Conservation (phyloP, 768 basidiomycete species). For the Lanmaoa rubissima region DNA sequence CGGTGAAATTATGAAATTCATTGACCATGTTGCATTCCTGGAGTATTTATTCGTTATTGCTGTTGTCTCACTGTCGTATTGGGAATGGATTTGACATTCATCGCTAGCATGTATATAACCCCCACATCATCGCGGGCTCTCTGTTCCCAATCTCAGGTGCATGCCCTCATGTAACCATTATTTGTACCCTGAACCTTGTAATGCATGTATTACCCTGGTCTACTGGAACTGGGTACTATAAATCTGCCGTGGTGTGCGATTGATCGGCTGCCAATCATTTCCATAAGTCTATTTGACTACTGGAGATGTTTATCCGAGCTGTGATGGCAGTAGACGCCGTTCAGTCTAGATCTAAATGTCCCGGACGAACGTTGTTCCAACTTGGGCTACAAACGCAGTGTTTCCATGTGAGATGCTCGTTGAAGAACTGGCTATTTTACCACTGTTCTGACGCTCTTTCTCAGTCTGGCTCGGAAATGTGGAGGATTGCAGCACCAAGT, state of each 20-base stretch:
- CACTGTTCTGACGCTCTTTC: not conserved
- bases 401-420: too few species aligned
- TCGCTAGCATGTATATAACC: conserved; percentile 2
- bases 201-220: not conserved
- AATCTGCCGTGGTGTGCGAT: not conserved
- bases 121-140: not conserved
- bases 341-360: not conserved
- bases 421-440: too few species aligned
- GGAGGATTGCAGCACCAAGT: too few species aligned
- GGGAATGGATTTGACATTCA: conserved; percentile 7
- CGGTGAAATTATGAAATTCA: conserved; percentile 4
- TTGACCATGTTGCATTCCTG: not conserved
- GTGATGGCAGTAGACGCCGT: not conserved
- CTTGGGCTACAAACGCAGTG: not conserved
- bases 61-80: conserved; percentile 28
- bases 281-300: not conserved
- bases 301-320: not conserved
- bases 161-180: conserved; percentile 6
- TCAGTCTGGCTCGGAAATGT: too few species aligned
- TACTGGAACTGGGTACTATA: not conserved
- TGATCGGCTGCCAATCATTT: not conserved
- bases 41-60: conserved; percentile 37
- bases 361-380: too few species aligned
- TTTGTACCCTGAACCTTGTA: conserved; percentile 8
- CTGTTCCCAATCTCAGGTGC: not conserved